A percentile compares a stretch with the other conserved stretches of the same genome.
These are phyloP conservation scores for Colletotrichum sp. DNA, from an alignment of 2,329 filamentous ascomycete species.

Conservation along the genomic window DNA sequence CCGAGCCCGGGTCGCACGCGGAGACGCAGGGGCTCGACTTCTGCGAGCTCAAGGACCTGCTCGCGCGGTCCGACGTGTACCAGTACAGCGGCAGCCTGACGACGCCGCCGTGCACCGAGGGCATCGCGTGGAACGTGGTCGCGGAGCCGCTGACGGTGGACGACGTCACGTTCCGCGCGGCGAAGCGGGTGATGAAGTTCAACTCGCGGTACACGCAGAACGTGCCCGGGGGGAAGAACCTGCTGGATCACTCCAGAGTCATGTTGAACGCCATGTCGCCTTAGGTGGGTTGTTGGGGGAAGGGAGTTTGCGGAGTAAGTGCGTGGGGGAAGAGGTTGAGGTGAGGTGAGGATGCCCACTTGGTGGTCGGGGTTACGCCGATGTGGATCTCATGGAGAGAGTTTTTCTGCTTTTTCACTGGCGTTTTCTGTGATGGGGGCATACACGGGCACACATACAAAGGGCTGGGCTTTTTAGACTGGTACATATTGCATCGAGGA, in stretches of 20 bases:
- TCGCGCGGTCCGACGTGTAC: constrained; percentile 44
- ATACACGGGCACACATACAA: not conserved
- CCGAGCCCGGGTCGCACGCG: constrained; percentile 40
- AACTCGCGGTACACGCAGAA: constrained; percentile 63
- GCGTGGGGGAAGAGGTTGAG: not conserved
- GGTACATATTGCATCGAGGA: not conserved
- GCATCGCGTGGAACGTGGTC: constrained; percentile 58
- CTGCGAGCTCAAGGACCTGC: constrained; percentile 38
- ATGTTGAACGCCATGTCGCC: not conserved
- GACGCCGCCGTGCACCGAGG: constrained; percentile 66
- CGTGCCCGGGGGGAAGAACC: constrained; percentile 46
- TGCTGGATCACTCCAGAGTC: constrained; percentile 31
- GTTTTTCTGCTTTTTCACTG: not conserved
- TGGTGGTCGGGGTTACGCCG: not conserved
- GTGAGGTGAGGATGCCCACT: not conserved
- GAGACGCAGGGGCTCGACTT: constrained; percentile 47
- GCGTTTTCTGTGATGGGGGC: not conserved
- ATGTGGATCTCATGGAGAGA: not conserved
- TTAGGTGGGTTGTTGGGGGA: not conserved
- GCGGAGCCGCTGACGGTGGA: constrained; percentile 51
- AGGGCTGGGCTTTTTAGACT: not conserved
- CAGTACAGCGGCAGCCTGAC: constrained; percentile 66
- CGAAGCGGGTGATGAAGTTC: constrained; percentile 60
- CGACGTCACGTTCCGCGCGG: constrained; percentile 52
- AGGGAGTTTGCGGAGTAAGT: not conserved